Conservation (phyloP, 768 basidiomycete species). For the Mycena rebaudengoi region DNA sequence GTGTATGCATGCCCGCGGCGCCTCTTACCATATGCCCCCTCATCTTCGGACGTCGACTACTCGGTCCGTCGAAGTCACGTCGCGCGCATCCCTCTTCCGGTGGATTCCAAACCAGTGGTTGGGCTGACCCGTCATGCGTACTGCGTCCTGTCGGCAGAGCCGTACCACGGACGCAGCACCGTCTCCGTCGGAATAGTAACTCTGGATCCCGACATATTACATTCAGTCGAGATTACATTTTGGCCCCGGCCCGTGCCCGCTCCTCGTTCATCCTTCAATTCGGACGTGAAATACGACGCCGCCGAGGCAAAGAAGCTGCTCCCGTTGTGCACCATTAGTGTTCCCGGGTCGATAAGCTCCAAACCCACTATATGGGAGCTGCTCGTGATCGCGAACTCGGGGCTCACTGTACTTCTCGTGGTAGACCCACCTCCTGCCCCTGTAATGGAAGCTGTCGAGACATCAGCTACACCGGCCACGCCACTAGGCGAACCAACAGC, state of each 20-base stretch:
- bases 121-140: neutral
- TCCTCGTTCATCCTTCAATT: neutral
- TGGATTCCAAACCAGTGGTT: neutral
- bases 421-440: conserved; percentile 7
- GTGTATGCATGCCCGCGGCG: conserved; percentile 23
- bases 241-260: conserved; percentile 19
- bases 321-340: conserved; percentile 8
- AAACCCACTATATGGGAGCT: conserved; percentile 14
- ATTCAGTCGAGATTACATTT: conserved; percentile 20
- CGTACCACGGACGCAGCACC: conserved; percentile 14
- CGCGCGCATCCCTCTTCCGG: conserved; percentile 19
- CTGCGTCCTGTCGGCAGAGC: conserved; percentile 22
- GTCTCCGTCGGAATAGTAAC: conserved; percentile 9
- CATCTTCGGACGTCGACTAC: conserved; percentile 5
- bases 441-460: no score
- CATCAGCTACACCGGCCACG: no score
- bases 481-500: neutral
- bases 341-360: conserved; percentile 10
- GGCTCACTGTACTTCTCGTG: conserved; percentile 14
- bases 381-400: conserved; percentile 17
- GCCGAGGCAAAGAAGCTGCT: neutral
- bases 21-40: conserved; percentile 3
- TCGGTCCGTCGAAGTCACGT: conserved; percentile 23
- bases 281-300: neutral
- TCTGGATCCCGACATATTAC: neutral